Base-by-base conservation (phyloP, 805 yeast genomes). In the Candida tallmaniae region DNA sequence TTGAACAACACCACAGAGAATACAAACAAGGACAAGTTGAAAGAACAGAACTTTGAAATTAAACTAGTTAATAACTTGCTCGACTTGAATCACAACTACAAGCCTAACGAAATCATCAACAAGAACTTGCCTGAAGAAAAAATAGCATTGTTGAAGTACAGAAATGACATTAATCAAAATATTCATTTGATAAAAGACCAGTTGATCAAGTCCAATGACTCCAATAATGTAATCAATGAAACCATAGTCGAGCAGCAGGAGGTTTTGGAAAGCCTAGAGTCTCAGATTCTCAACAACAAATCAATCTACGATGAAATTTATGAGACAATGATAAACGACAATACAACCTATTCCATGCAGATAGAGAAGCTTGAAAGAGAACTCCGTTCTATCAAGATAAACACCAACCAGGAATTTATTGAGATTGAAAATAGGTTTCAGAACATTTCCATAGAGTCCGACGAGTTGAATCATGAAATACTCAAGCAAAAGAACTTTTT, bases 311-410 rank as follows among this genome's bases (percentile, higher is more conserved):
- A 80, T 30, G 76, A 74, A 34, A 58, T 75, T 8, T 71, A 70
- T 46, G 79, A 74, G 43, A 62, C 71, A 28, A 69, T 73, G 76
- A 60, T 68, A 28, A 62, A 74, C 44, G 77, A 77, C 42, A 59
- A 71, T 18, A 63, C 71, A 23, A 58, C 74, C 25, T 73, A 76
- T 38, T 71, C 74, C 34, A 72, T 79, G n/a, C 83, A 82, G 50
- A 70, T 78, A 33, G 89, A 81, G 52, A 71, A 73, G 49, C 54
- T 78, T 35, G 83, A 79, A 42, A 65, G 74, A 23, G 83, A 78
- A 38, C 54, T 81, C 31, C 71, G 71, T 32, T 47, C 63, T 9
- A 62, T 74, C 52, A 68, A 72, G 38, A 62, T 65, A 14, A 60
- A 64, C 25, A 65, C 74, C 10, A 69, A 73, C 38, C 76, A 73